phyloP scores from a whole-genome alignment of 495 filamentous ascomycete genomes.

The Neurospora intermedia region DNA sequence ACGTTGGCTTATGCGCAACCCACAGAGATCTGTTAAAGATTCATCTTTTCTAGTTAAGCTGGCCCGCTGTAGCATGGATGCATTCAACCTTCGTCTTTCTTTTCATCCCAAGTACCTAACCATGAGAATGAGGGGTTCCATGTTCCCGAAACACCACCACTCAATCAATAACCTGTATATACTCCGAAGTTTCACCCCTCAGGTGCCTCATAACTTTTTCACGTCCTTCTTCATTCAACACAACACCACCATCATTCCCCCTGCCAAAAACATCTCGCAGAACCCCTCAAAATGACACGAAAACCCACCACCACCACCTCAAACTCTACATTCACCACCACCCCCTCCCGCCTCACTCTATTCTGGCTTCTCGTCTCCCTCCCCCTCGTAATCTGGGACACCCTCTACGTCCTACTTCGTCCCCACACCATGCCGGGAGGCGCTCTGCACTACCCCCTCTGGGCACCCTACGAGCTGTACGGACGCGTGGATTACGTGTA shows the following conservation, averaged over 20 bases:
- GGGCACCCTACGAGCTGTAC: conserved; percentile 73
- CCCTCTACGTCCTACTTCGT: conserved; percentile 67
- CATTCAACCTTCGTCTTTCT: background rate
- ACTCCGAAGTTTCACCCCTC: background rate
- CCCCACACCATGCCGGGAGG: conserved; percentile 80
- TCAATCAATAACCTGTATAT: background rate
- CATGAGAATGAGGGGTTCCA: background rate
- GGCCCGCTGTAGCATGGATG: background rate
- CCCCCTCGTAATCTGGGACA: conserved; percentile 78
- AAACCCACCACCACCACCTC: background rate
- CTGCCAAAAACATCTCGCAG: background rate
- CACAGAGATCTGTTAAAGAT: background rate
- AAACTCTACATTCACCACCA: conserved; percentile 11
- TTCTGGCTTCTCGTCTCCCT: conserved; percentile 71
- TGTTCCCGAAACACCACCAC: background rate
- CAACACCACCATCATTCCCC: background rate
- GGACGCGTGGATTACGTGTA: conserved; percentile 74
- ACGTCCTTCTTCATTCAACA: background rate
- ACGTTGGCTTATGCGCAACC: background rate
- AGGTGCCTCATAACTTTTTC: background rate
- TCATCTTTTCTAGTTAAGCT: background rate
- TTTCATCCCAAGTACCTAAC: background rate
- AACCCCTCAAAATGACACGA: background rate
- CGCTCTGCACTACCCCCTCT: conserved; percentile 61
- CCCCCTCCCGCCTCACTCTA: conserved; percentile 51